phyloP scores from a whole-genome alignment of 2,329 filamentous ascomycete species.

The Neurospora crassa region DNA sequence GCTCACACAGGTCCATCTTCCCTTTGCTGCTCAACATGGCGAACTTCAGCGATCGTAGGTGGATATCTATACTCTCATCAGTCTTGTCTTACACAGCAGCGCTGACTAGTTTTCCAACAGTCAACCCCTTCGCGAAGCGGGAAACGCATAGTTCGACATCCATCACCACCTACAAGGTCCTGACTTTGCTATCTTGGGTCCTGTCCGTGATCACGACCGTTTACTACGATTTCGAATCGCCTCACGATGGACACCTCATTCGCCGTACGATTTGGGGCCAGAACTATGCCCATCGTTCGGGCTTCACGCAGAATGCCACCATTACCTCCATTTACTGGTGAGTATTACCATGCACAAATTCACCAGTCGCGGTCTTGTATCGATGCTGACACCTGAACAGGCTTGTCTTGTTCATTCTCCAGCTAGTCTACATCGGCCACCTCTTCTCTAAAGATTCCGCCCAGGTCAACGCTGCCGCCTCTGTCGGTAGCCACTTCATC shows the following conservation, averaged over 20 bases:
- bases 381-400: slow-evolving; percentile 28
- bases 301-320: slow-evolving; percentile 63
- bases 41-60: neutral
- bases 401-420: slow-evolving; percentile 64
- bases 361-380: neutral
- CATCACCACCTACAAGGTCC: slow-evolving; percentile 64
- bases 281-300: slow-evolving; percentile 56
- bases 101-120: slow-evolving; percentile 27
- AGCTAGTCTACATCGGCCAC: slow-evolving; percentile 65
- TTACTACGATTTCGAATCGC: slow-evolving; percentile 61
- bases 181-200: slow-evolving; percentile 66
- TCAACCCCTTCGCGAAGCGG: slow-evolving; percentile 67
- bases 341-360: slow-evolving; percentile 12
- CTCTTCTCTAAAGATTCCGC: slow-evolving; percentile 61
- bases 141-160: slow-evolving; percentile 53
- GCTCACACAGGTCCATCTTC: neutral
- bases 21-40: neutral
- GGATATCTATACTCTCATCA: neutral
- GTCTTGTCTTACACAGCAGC: neutral
- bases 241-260: slow-evolving; percentile 49
- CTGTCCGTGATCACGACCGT: slow-evolving; percentile 62
- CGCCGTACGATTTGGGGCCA: slow-evolving; percentile 65
- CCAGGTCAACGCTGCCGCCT: slow-evolving; percentile 58
- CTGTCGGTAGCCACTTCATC: slow-evolving; percentile 78
- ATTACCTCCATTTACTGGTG: slow-evolving; percentile 69